These are phyloP conservation scores for Linnemannia elongata DNA, from an alignment of 192 early-diverging fungal genomes.

Conservation along the genomic window DNA sequence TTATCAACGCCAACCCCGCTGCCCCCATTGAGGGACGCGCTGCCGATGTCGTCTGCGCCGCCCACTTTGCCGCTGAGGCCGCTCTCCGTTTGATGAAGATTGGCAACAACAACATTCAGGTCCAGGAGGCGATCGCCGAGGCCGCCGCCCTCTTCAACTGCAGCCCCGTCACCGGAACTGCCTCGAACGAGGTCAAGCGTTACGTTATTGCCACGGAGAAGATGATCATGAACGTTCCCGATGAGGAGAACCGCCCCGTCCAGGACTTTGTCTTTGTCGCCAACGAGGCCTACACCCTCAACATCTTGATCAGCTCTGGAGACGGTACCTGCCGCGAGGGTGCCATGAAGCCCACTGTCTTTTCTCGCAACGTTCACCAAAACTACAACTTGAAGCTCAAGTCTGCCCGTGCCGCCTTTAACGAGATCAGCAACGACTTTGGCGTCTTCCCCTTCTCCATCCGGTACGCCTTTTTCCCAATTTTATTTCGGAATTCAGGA, in stretches of 20 bases:
- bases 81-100: slow-evolving; percentile 84
- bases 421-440: slow-evolving; percentile 69
- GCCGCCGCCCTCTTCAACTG: slow-evolving; percentile 75
- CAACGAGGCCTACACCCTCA: slow-evolving; percentile 80
- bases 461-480: slow-evolving; percentile 56
- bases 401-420: slow-evolving; percentile 72
- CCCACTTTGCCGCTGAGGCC: slow-evolving; percentile 87
- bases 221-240: slow-evolving; percentile 67
- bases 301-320: slow-evolving; percentile 78
- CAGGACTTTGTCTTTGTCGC: slow-evolving; percentile 78
- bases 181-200: slow-evolving; percentile 79
- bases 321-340: slow-evolving; percentile 66
- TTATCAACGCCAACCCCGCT: slow-evolving; percentile 74
- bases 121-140: slow-evolving; percentile 71
- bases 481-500: neutral
- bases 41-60: slow-evolving; percentile 87
- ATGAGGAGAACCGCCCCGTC: slow-evolving; percentile 67
- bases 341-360: slow-evolving; percentile 71
- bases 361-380: slow-evolving; percentile 79
- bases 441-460: slow-evolving; percentile 85
- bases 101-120: slow-evolving; percentile 72
- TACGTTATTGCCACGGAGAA: slow-evolving; percentile 79
- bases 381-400: slow-evolving; percentile 81
- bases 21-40: slow-evolving; percentile 73
- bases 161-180: slow-evolving; percentile 75